Conservation (phyloP, 129 eudicot genomes). For the sunflower (Helianthus annuus) region HanXRQr2.0-SUNRISE NC_035449.2:174576641-174577140, state of each 20-base stretch:
- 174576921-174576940: background rate
- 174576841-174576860: background rate
- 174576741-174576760: too few species aligned
- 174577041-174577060: slow-evolving; percentile 94
- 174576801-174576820: too few species aligned
- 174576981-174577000: slow-evolving; percentile 83
- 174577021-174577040: slow-evolving; percentile 77
- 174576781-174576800: too few species aligned
- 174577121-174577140: slow-evolving; percentile 55
- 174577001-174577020: slow-evolving; percentile 88
- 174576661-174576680: too few species aligned
- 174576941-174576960: background rate
- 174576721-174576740: too few species aligned
- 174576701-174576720: too few species aligned
- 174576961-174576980: slow-evolving; percentile 78
- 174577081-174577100: background rate
- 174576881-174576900: background rate
- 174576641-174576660: too few species aligned
- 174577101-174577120: slow-evolving; percentile 88
- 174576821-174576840: background rate
- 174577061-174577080: slow-evolving; percentile 98
- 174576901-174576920: background rate
- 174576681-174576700: too few species aligned
- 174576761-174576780: too few species aligned
- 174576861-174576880: too few species aligned